Evolutionary conservation across 768 basidiomycete species (phyloP), one percentile per base, ranked within the genome.

Genomic region (Postia placenta): DNA sequence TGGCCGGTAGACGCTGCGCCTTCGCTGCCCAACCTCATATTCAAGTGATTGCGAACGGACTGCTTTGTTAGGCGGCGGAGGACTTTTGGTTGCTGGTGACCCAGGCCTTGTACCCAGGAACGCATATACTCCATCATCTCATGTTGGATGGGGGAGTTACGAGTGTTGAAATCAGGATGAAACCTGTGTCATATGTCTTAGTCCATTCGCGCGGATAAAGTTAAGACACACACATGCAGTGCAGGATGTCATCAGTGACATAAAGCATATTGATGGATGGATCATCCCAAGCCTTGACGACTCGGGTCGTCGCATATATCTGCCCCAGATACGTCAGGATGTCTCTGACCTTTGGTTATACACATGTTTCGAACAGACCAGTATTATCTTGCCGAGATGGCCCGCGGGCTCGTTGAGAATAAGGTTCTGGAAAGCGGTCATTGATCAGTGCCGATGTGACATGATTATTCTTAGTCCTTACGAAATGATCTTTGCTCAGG

Each of bases 401-500:
- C 90, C 89, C 5, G 90, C 90, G 2, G 88, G 85, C 60, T 91
- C 86, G 54, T 92, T 92, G 14, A 92, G 67, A 42, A 88, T 83
- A 23, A 87, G 69, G 61, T 87, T 86, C 86, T 85, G 41, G 30
- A 25, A n/a, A 3, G 4, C 22, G 11, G 11, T 44, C 17, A 35
- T 19, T 6, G 19, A 17, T 15, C 38, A 33, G 30, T 33, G 38
- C 19, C 19, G 15, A 17, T 30, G 36, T 35, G 4, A 39, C 4
- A 6, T 23, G 4, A 23, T 6, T 12, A 11, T 30, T 26, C 4
- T 3, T 25, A 44, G 7, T 20, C 74, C 83, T 59, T 55, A 87
- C 87, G 56, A 91, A 91, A 59, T 92, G 88, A 61, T 92, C 89
- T 68, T 92, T 92, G 62, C 86, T 89, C 65, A 92, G 65, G 73